These are phyloP conservation scores for Stylonectria norvegica DNA, from an alignment of 2,329 filamentous ascomycete species.

Conservation along the genomic window DNA sequence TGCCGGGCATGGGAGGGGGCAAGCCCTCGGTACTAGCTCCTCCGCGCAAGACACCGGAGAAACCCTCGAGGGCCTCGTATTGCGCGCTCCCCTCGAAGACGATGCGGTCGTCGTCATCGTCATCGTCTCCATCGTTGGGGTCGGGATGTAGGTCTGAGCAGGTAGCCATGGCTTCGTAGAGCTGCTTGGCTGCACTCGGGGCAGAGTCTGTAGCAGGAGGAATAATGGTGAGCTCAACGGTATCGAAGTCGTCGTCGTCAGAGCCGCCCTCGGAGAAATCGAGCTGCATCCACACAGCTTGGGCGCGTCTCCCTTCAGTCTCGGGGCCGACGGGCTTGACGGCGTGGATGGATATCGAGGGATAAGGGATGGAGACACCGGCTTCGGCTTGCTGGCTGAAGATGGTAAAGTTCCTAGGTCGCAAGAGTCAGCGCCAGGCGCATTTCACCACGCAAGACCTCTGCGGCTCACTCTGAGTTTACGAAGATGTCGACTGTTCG, in stretches of 20 bases:
- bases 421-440: not conserved
- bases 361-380: conserved; percentile 70
- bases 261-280: conserved; percentile 57
- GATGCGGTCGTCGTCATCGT: conserved; percentile 53
- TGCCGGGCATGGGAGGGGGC: conserved; percentile 68
- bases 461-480: conserved; percentile 50
- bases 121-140: conserved; percentile 51
- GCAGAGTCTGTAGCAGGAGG: conserved; percentile 38
- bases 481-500: conserved; percentile 56
- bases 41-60: conserved; percentile 53
- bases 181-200: conserved; percentile 32
- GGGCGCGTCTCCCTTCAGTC: conserved; percentile 36
- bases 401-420: conserved; percentile 50
- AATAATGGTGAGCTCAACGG: conserved; percentile 65
- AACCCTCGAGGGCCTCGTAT: conserved; percentile 53
- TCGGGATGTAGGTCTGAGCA: conserved; percentile 78
- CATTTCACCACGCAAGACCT: not conserved
- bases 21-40: conserved; percentile 49
- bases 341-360: conserved; percentile 70
- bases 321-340: conserved; percentile 55
- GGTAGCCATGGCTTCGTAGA: conserved; percentile 68
- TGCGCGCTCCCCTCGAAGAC: conserved; percentile 52
- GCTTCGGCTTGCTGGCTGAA: conserved; percentile 56
- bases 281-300: conserved; percentile 65
- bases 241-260: conserved; percentile 62